Conservation (phyloP, 768 basidiomycete species). For the Suillus occidentalis region DNA sequence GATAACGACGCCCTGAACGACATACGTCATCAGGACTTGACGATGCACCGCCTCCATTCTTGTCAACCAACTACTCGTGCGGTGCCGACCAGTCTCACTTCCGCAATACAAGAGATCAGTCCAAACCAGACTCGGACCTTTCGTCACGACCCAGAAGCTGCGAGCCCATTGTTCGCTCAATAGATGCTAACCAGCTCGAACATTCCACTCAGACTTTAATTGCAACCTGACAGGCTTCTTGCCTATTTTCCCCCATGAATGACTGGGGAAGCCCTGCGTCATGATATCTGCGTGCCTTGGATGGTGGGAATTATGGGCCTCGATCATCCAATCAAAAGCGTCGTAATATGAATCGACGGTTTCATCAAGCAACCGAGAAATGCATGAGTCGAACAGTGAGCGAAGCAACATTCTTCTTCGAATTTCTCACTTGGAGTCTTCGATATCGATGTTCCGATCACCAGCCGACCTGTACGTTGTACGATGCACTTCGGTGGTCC, state of each 20-base stretch:
- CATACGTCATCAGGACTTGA: too few relatives aligned
- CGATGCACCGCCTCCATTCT: too few relatives aligned
- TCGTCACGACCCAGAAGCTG: constrained; percentile 16
- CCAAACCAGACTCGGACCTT: background rate
- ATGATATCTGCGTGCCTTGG: background rate
- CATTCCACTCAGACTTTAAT: background rate
- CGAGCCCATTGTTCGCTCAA: background rate
- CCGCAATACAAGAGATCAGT: background rate
- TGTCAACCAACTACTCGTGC: background rate
- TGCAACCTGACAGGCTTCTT: background rate
- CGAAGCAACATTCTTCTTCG: background rate
- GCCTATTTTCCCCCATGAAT: background rate
- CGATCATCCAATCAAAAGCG: background rate
- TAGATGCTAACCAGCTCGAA: background rate
- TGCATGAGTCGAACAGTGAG: background rate
- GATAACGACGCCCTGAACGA: too few relatives aligned
- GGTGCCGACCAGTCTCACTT: background rate
- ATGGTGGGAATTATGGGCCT: background rate
- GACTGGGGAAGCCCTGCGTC: background rate
- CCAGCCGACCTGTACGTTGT: too few relatives aligned
- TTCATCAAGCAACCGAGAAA: background rate
- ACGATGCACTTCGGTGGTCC: too few relatives aligned
- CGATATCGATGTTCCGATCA: too few relatives aligned
- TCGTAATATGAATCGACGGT: background rate
- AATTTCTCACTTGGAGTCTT: too few relatives aligned